Conservation (phyloP, 2,329 filamentous ascomycete genomes). For the Ophiostoma quercus region DNA sequence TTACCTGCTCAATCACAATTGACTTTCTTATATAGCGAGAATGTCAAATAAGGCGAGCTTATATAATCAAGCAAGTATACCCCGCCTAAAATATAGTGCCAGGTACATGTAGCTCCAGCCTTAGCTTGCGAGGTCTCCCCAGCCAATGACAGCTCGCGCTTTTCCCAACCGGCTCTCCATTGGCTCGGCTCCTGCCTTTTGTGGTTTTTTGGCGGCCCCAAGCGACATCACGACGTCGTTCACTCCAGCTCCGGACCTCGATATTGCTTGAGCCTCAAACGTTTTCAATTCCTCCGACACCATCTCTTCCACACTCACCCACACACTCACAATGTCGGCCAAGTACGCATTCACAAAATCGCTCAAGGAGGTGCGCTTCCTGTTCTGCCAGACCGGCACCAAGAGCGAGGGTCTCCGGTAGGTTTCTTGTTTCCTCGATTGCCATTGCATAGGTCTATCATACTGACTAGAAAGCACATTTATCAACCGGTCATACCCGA, state of each 20-base stretch:
- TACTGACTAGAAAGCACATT: conserved; percentile 60
- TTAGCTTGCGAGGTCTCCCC: not conserved
- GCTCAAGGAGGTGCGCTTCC: conserved; percentile 92
- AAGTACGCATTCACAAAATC: conserved; percentile 88
- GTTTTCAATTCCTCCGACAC: not conserved
- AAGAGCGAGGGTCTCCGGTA: conserved; percentile 80
- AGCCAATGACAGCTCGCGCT: conserved; percentile 24
- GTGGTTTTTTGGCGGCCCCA: conserved; percentile 7
- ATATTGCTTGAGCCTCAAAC: not conserved
- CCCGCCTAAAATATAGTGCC: not conserved
- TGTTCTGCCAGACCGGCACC: conserved; percentile 92
- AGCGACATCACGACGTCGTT: conserved; percentile 18
- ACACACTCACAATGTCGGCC: conserved; percentile 62
- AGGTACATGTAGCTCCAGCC: conserved; percentile 1
- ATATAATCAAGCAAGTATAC: not conserved
- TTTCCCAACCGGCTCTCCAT: conserved; percentile 23
- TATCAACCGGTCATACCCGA: conserved; percentile 84
- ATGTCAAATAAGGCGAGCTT: not conserved
- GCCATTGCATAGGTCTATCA: not conserved
- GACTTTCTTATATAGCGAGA: too few relatives aligned
- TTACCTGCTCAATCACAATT: not conserved
- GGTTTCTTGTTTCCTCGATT: not conserved
- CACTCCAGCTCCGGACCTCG: not conserved
- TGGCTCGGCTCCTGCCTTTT: conserved; percentile 18
- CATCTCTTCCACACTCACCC: not conserved